A percentile compares a stretch with the other conserved stretches of the same genome.
These are phyloP conservation scores for Avena sativa DNA, from an alignment of 176 grass and related monocot genomes.

Conservation along the genomic window DNA sequence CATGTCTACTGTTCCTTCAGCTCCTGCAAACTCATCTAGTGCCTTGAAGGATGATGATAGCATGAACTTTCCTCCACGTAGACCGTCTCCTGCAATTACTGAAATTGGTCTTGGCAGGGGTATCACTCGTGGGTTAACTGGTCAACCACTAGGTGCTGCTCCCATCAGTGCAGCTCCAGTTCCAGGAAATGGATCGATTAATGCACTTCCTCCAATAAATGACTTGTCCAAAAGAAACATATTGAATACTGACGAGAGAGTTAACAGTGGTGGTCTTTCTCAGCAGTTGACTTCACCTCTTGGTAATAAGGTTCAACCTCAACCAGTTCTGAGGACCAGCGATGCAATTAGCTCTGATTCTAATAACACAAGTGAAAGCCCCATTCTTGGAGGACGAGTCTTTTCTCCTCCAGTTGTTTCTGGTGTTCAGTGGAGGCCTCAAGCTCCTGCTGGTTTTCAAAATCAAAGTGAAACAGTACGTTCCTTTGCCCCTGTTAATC, in stretches of 20 bases:
- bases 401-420: conserved; percentile 75
- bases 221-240: conserved; percentile 62
- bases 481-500: conserved; percentile 18
- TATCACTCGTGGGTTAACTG: conserved; percentile 63
- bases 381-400: conserved; percentile 70
- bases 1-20: conserved; percentile 52
- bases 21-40: conserved; percentile 59
- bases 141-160: conserved; percentile 54
- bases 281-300: conserved; percentile 69
- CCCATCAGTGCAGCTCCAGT: conserved; percentile 60
- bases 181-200: conserved; percentile 61
- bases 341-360: conserved; percentile 66
- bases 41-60: conserved; percentile 82
- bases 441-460: conserved; percentile 69
- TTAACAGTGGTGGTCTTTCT: conserved; percentile 52
- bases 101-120: conserved; percentile 72
- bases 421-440: conserved; percentile 82
- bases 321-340: conserved; percentile 57
- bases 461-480: conserved; percentile 88
- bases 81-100: conserved; percentile 75
- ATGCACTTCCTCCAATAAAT: conserved; percentile 58
- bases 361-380: conserved; percentile 53
- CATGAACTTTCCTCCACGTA: conserved; percentile 66
- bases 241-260: conserved; percentile 55
- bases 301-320: conserved; percentile 69